phyloP scores from a whole-genome alignment of 371 early-diverging fungal species.

The Mortierella sp. region DNA sequence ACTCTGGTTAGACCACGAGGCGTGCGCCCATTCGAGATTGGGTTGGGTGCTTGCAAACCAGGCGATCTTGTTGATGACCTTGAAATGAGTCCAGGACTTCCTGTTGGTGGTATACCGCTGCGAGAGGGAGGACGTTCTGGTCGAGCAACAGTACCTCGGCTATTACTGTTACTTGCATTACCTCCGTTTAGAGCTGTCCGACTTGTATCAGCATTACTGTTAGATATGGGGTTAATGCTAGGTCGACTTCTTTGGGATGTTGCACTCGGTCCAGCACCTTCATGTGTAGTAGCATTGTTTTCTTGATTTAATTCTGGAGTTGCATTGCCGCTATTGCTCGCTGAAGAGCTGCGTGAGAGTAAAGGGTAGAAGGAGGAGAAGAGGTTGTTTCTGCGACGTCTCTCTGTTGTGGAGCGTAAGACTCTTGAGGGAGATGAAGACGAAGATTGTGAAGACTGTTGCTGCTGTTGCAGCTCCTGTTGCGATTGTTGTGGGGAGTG shows the following conservation, averaged over 20 bases:
- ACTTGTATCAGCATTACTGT: not conserved
- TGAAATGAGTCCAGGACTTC: not conserved
- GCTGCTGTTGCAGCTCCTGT: conserved; percentile 7
- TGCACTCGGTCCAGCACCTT: conserved; percentile 3
- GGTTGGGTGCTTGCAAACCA: conserved; percentile 2
- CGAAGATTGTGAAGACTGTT: conserved; percentile 8
- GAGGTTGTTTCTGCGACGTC: conserved; percentile 47
- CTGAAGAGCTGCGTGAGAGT: conserved; percentile 34
- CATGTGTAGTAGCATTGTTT: not conserved
- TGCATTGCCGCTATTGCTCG: conserved; percentile 9
- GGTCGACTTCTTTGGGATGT: not conserved
- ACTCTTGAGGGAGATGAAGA: conserved; percentile 42
- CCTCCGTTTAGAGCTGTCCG: not conserved
- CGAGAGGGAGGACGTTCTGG: conserved; percentile 27
- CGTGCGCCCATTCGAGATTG: conserved; percentile 26
- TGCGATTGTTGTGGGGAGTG: conserved; percentile 4
- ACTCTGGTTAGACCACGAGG: conserved; percentile 50
- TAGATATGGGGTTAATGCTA: not conserved
- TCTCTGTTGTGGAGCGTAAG: conserved; percentile 40
- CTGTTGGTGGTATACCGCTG: not conserved
- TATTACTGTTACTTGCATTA: conserved; percentile 2
- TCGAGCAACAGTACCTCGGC: conserved; percentile 4
- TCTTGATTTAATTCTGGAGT: not conserved
- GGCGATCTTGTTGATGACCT: conserved; percentile 33
- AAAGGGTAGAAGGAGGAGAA: conserved; percentile 54